Percentiles rank a stretch among this genome's conserved stretches.
Conservation (phyloP, 306 rosid species). For the Cicer arietinum region DNA sequence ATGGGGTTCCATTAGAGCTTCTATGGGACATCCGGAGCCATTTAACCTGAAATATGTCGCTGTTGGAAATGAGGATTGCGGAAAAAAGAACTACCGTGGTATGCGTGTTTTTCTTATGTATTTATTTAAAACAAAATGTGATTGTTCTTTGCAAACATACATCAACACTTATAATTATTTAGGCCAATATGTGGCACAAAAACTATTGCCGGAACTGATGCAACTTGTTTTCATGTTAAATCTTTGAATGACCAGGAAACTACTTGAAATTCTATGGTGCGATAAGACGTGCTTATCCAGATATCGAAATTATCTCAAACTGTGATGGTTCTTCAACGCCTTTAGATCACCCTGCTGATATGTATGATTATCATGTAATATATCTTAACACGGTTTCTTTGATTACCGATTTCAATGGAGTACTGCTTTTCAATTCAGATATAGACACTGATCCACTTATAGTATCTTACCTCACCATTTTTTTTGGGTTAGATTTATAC, state of each 20-base stretch:
- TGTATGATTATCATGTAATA: slow-evolving; percentile 90
- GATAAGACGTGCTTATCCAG: slow-evolving; percentile 76
- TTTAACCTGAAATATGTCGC: slow-evolving; percentile 88
- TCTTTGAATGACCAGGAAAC: slow-evolving; percentile 68
- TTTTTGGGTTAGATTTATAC: slow-evolving; percentile 66
- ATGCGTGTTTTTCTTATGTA: slow-evolving; percentile 38
- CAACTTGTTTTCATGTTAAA: slow-evolving; percentile 18
- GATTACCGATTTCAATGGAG: background rate
- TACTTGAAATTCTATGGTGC: slow-evolving; percentile 73
- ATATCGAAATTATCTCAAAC: slow-evolving; percentile 83
- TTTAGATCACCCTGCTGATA: slow-evolving; percentile 90
- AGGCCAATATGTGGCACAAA: background rate
- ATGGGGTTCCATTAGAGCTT: slow-evolving; percentile 89
- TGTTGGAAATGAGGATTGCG: slow-evolving; percentile 93
- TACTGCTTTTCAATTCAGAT: slow-evolving; percentile 6
- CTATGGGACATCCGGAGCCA: slow-evolving; percentile 91
- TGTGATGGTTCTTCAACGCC: slow-evolving; percentile 75
- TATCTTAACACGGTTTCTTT: slow-evolving; percentile 38
- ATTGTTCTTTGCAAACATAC: slow-evolving; percentile 14
- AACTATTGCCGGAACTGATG: slow-evolving; percentile 26
- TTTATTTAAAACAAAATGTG: background rate
- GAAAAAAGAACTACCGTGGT: slow-evolving; percentile 81
- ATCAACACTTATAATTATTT: slow-evolving; percentile 6
- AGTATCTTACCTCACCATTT: slow-evolving; percentile 37
- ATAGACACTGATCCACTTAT: background rate